Evolutionary conservation across 1,284 basidiomycete species (phyloP).

Genomic region (Tylopilus orsonianus): DNA sequence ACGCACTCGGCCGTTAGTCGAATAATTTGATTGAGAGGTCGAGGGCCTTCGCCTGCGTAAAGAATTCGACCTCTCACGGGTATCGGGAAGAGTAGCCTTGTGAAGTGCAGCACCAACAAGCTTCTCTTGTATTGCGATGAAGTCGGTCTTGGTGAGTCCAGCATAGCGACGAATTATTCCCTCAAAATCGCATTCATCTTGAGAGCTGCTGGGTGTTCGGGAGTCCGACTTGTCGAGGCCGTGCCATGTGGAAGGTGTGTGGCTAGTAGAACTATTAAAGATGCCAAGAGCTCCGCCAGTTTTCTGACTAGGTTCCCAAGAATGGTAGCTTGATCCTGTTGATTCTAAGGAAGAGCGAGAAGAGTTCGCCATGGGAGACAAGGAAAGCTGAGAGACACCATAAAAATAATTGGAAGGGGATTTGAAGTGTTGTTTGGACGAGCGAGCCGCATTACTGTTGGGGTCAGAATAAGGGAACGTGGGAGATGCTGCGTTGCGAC

Average conservation of each 20-base stretch:
- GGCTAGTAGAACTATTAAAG: conserved; percentile 47
- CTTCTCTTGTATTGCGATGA: conserved; percentile 69
- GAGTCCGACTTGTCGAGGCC: conserved; percentile 54
- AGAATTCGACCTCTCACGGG: conserved; percentile 56
- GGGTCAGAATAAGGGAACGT: conserved; percentile 39
- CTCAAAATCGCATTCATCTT: conserved; percentile 63
- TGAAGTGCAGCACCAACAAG: conserved; percentile 58
- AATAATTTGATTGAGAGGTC: conserved; percentile 77
- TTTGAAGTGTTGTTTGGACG: conserved; percentile 52
- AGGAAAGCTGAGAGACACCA: conserved; percentile 52
- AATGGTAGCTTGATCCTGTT: conserved; percentile 79
- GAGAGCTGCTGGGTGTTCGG: conserved; percentile 46
- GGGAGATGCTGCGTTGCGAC: conserved; percentile 53
- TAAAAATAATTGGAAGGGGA: conserved; percentile 52
- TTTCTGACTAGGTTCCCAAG: conserved; percentile 61
- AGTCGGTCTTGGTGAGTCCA: conserved; percentile 68
- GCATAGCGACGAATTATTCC: conserved; percentile 60
- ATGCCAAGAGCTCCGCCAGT: conserved; percentile 52
- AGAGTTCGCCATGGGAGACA: conserved; percentile 68
- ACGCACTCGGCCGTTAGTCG: conserved; percentile 55
- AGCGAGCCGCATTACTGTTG: conserved; percentile 41
- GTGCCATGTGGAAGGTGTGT: conserved; percentile 57
- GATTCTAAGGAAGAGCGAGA: conserved; percentile 78
- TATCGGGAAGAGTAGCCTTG: conserved; percentile 55
- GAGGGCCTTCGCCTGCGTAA: conserved; percentile 69